phyloP scores from a whole-genome alignment of 208 protist genomes.

The Acanthamoeba healyi region DNA sequence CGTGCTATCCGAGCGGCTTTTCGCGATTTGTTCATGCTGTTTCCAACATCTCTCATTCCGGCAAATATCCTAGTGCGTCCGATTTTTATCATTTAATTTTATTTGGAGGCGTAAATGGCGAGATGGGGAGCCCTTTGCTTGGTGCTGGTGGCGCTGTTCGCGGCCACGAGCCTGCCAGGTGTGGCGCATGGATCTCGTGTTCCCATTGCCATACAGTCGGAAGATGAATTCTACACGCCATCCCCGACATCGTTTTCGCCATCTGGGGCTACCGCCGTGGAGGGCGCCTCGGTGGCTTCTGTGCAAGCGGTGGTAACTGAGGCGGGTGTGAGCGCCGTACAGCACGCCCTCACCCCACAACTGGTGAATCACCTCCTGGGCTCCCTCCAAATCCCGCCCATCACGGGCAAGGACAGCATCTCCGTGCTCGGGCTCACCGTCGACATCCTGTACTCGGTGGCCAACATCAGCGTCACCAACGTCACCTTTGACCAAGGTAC shows the following conservation, averaged over 20 bases:
- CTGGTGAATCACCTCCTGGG: not conserved
- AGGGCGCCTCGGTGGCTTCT: not conserved
- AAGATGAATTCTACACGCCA: not conserved
- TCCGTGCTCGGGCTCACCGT: not conserved
- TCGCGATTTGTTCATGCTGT: too few relatives aligned
- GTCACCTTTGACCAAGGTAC: conserved; percentile 8
- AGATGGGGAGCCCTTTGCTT: not conserved
- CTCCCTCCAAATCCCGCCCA: not conserved
- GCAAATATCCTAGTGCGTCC: too few relatives aligned
- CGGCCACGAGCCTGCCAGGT: too few relatives aligned
- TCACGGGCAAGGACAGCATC: not conserved
- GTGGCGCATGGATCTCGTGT: too few relatives aligned
- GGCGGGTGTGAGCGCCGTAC: not conserved
- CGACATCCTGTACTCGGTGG: not conserved
- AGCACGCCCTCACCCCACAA: not conserved
- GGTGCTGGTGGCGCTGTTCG: not conserved
- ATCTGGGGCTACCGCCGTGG: too few relatives aligned
- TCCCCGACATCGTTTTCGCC: too few relatives aligned
- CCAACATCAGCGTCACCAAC: conserved; percentile 23
- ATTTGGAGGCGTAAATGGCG: not conserved
- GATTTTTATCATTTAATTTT: too few relatives aligned
- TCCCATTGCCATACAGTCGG: not conserved
- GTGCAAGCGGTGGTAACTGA: conserved; percentile 7
- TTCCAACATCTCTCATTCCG: too few relatives aligned
- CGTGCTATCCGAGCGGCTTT: too few relatives aligned